These are phyloP conservation scores for Sequoia sempervirens DNA, from an alignment of 75 land plant genomes.

Conservation along the genomic window DNA sequence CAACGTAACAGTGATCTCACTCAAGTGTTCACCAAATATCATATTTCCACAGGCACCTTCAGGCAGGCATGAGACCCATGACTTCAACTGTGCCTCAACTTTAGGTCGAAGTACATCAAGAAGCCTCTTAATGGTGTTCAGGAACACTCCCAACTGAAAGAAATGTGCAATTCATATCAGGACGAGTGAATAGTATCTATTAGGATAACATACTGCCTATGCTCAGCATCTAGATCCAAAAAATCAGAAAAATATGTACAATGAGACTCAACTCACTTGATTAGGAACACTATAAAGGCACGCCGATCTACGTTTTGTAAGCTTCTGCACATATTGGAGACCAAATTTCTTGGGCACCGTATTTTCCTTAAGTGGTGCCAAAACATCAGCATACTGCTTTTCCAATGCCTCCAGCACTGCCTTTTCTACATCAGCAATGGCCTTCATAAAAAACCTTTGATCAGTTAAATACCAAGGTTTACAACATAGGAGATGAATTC, in stretches of 20 bases:
- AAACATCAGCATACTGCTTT: constrained; percentile 86
- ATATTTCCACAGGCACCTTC: constrained; percentile 35
- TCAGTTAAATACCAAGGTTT: background rate
- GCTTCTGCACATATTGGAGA: constrained; percentile 84
- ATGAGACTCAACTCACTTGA: constrained; percentile 53
- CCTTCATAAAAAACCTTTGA: constrained; percentile 39
- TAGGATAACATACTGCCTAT: background rate
- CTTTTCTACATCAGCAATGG: constrained; percentile 89
- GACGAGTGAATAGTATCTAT: background rate
- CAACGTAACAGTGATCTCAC: constrained; percentile 80
- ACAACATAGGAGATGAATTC: too few species aligned
- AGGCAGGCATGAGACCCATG: constrained; percentile 74
- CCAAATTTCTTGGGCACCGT: constrained; percentile 68
- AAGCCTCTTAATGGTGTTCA: constrained; percentile 84
- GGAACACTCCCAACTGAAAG: constrained; percentile 72
- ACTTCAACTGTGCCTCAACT: constrained; percentile 74
- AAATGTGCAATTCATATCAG: background rate
- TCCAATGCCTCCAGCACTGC: constrained; percentile 83
- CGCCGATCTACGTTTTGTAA: constrained; percentile 48
- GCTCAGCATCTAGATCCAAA: background rate
- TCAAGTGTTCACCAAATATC: constrained; percentile 64
- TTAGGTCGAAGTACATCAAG: constrained; percentile 75
- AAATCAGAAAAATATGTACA: background rate
- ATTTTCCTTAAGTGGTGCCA: constrained; percentile 78
- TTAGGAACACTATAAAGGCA: constrained; percentile 67